Base-by-base conservation (phyloP, 2,329 filamentous ascomycete genomes). In the Didymella pinodella region DNA sequence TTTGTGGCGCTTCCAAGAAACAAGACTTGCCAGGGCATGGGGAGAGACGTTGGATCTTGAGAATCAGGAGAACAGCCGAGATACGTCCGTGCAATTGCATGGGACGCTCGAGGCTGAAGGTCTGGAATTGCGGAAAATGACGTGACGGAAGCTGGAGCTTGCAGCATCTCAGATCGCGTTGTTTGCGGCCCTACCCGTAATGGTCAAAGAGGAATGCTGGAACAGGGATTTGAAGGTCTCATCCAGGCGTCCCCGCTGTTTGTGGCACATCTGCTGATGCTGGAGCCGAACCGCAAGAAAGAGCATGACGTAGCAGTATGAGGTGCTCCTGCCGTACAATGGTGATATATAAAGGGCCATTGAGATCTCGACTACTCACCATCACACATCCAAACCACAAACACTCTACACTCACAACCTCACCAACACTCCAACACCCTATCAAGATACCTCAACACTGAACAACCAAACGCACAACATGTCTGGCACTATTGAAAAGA, bases 401-500 rank as follows among this genome's bases (percentile, higher is more conserved):
- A 47, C 48, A 49, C 53, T 54, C 57, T 58, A 44, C 59, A 50
- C 29, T 53, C 46, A 47, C 56, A 45, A 32, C 41, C 18, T 46
- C 32, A 29, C 31, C 36, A 59, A 49, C 41, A 54, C 44, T 43
- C 34, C 31, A 48, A 34, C 47, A 48, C 52, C 41, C 43, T 40
- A 48, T 16, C 32, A 59, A 52, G 31, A 47, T 47, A 59, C 46
- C 28, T 47, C 47, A 59, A 44, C 20, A 51, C 29, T 41, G 44
- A 55, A 64, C 54, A 64, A 29, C 41, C 40, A 56, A 45, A 53
- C 53, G 59, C 41, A 56, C 53, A 61, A 54, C 60, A 74, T 73
- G 71, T 47, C 71, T 41, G 69, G 71, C 57, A 48, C 65, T 44
- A 70, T 77, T 36, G 71, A 77, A 3, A 75, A 77, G 66, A 69